Percentiles rank a stretch among this genome's conserved stretches.
Evolutionary conservation across 768 basidiomycete genomes (phyloP).

Genomic region (Russula vinacea): DNA sequence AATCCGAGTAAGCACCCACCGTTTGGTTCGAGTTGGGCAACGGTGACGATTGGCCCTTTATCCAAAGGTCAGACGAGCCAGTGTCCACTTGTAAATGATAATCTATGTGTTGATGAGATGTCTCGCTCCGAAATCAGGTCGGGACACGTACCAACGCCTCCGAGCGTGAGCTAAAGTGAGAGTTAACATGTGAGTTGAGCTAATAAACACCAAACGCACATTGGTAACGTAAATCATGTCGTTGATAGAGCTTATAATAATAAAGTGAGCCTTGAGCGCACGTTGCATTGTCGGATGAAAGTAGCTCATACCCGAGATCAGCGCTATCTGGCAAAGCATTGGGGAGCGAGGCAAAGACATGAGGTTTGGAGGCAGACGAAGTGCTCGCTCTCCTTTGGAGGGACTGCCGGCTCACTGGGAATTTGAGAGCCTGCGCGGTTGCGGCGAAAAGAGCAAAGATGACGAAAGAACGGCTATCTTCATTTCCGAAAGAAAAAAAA

Average conservation of each 20-base stretch:
- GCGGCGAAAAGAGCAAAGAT: conserved; percentile 40
- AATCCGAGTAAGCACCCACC: conserved; percentile 38
- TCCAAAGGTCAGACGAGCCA: conserved; percentile 81
- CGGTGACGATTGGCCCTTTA: conserved; percentile 47
- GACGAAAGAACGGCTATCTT: conserved; percentile 40
- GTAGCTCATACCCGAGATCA: conserved; percentile 44
- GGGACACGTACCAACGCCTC: conserved; percentile 49
- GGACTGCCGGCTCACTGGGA: conserved; percentile 43
- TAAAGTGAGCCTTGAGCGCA: neutral
- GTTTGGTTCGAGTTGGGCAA: conserved; percentile 49
- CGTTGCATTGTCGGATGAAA: neutral
- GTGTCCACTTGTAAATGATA: conserved; percentile 80
- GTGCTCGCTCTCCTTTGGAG: conserved; percentile 38
- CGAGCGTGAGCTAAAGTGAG: conserved; percentile 59
- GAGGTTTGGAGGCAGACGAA: conserved; percentile 31
- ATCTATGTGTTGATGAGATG: conserved; percentile 40
- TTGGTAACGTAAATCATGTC: conserved; percentile 80
- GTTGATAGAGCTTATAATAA: conserved; percentile 64
- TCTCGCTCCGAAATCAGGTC: neutral
- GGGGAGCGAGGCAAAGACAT: conserved; percentile 36
- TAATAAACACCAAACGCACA: conserved; percentile 43
- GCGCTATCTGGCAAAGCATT: conserved; percentile 30
- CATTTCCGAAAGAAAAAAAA: conserved; percentile 40
- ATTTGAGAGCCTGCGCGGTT: conserved; percentile 45
- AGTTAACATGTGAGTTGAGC: conserved; percentile 11